Evolutionary conservation across 148 eudicot species (phyloP).

Genomic region (Vaccinium myrtillus): DNA sequence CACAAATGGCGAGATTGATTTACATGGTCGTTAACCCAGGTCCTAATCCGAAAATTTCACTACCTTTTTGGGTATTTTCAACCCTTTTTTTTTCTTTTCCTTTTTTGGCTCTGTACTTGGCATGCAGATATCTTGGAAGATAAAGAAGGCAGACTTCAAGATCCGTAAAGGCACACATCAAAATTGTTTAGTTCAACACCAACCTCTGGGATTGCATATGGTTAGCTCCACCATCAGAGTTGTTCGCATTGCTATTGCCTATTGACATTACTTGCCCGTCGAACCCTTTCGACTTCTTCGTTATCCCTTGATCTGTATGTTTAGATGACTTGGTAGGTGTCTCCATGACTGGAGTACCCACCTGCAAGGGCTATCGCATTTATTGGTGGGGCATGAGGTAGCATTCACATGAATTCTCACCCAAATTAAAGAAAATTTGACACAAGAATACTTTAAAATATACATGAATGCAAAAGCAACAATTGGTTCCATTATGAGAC

Average conservation of each 20-base stretch:
- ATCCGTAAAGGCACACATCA: not conserved
- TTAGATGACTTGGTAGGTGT: slow-evolving; percentile 69
- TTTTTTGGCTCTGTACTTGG: too few species aligned
- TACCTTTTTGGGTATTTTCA: too few species aligned
- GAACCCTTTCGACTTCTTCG: slow-evolving; percentile 72
- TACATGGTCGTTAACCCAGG: too few species aligned
- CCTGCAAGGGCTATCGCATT: slow-evolving; percentile 28
- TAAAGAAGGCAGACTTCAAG: not conserved
- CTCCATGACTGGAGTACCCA: slow-evolving; percentile 61
- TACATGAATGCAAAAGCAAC: too few species aligned
- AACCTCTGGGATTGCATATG: slow-evolving; percentile 65
- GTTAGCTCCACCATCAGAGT: slow-evolving; percentile 54
- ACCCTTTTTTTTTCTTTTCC: too few species aligned
- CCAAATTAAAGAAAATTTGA: too few species aligned
- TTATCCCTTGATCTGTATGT: slow-evolving; percentile 56
- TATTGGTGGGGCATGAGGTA: too few species aligned
- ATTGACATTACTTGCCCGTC: slow-evolving; percentile 93
- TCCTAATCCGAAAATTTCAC: too few species aligned
- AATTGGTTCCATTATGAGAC: too few species aligned
- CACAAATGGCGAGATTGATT: too few species aligned
- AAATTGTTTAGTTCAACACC: slow-evolving; percentile 11
- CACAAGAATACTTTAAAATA: too few species aligned
- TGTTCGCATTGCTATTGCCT: slow-evolving; percentile 59
- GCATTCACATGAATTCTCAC: too few species aligned
- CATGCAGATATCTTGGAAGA: not conserved